Evolutionary conservation across 2,329 filamentous ascomycete genomes (phyloP).

Genomic region (Ceratocystis cacaofunesta): DNA sequence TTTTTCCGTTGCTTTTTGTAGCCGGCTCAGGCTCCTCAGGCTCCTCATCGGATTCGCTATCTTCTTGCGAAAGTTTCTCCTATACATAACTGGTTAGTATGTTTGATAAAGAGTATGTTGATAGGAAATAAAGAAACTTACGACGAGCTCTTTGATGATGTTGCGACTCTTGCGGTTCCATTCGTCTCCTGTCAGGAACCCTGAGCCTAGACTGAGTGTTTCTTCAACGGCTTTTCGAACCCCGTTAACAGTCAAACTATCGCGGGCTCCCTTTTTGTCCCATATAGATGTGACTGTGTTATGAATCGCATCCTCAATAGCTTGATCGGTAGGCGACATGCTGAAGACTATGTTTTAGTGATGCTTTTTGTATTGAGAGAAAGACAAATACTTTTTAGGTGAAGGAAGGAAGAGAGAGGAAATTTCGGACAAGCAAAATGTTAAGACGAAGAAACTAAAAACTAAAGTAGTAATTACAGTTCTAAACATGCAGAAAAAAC

Average conservation of each 20-base stretch:
- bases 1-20: constrained; percentile 2
- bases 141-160: constrained; percentile 40
- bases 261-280: constrained; percentile 25
- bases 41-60: constrained; percentile 1
- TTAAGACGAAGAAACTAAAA: not conserved
- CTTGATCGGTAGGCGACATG: constrained; percentile 30
- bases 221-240: constrained; percentile 39
- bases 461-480: not conserved
- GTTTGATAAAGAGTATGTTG: not conserved
- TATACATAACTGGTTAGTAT: not conserved
- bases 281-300: constrained; percentile 34
- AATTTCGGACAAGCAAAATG: too few species aligned
- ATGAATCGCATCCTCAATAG: constrained; percentile 33
- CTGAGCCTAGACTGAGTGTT: constrained; percentile 33
- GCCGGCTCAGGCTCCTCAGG: constrained; percentile 7
- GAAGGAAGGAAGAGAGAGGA: not conserved
- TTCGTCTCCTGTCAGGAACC: constrained; percentile 33
- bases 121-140: constrained; percentile 25
- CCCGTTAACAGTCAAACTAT: constrained; percentile 40
- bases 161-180: constrained; percentile 47
- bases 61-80: constrained; percentile 2
- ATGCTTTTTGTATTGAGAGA: not conserved
- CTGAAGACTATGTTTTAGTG: not conserved
- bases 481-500: too few species aligned
- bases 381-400: not conserved